Base-by-base conservation (phyloP, 805 yeast genomes). In the Zygoascus flipseniorum region DNA sequence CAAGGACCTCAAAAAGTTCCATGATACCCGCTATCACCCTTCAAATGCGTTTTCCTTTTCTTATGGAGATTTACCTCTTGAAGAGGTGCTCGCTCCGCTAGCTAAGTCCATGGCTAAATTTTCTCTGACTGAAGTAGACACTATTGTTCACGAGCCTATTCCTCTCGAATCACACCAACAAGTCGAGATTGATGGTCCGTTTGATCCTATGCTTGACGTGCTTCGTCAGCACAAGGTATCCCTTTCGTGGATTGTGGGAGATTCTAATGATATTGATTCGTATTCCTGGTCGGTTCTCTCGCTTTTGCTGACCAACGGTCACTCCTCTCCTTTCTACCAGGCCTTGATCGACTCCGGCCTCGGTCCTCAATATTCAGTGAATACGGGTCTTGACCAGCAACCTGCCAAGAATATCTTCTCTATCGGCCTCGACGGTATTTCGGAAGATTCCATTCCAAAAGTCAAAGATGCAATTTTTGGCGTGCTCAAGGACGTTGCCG, bases 311-410 rank as follows among this genome's bases (percentile, higher is more conserved):
- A 79, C 84, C 59, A 96, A 88, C 65, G 98, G 98, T 1, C 98
- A 92, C 64, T 85, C 93, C 11, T 85, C 98, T 5, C 92, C 95
- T 6, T 74, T 93, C 52, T 88, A 90, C 68, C 88, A 89, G 67
- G 79, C 80, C n/a, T 72, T 93, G 52, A 85, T 93, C 52, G 99
- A 93, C 66, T 70, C 85, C 1, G 93, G 92, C 1, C 65, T 83
- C 35, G 98, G 93, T 43, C 80, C 86, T 50, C 97, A 93, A 59
- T 93, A 83, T 64, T 73, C 92, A 0, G 86, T 89, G 5, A 93
- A 93, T 64, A 75, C 95, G 0, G 99, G 99, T 1, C 73, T 88
- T 52, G 97, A 92, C 55, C 77, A 86, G 1, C 81, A 87, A 51
- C 86, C 96, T 2, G 83, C 87, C 0, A 76, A 80, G 44, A 80